Percentiles rank a stretch among this genome's conserved stretches.
Conservation (phyloP, 2,329 filamentous ascomycete species). For the Pseudopyricularia javanii region DNA sequence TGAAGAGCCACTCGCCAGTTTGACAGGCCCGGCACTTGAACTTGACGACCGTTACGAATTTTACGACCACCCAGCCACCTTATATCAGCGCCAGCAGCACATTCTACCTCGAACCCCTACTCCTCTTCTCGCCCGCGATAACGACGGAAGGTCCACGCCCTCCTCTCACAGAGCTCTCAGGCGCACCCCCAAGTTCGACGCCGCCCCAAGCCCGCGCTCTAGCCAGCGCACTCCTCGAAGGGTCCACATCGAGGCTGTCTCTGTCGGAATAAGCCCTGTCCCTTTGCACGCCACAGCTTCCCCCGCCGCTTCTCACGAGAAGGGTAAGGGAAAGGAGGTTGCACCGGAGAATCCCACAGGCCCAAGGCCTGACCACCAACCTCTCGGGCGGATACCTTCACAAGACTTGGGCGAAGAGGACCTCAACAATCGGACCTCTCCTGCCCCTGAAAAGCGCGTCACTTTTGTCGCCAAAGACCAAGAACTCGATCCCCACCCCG, state of each 20-base stretch:
- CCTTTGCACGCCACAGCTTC: slow-evolving; percentile 21
- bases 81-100: slow-evolving; percentile 24
- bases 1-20: slow-evolving; percentile 27
- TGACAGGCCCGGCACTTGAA: slow-evolving; percentile 27
- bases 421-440: slow-evolving; percentile 21
- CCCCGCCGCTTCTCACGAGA: slow-evolving; percentile 1
- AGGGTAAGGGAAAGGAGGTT: slow-evolving; percentile 2
- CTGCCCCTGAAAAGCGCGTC: slow-evolving; percentile 12
- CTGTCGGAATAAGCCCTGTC: slow-evolving; percentile 33
- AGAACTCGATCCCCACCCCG: slow-evolving; percentile 26
- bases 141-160: slow-evolving; percentile 28
- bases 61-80: slow-evolving; percentile 30
- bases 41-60: slow-evolving; percentile 43
- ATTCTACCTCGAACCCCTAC: slow-evolving; percentile 24
- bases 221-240: slow-evolving; percentile 15
- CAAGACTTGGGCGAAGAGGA: slow-evolving; percentile 33
- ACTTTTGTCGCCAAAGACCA: background rate
- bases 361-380: slow-evolving; percentile 7
- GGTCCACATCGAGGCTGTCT: slow-evolving; percentile 33
- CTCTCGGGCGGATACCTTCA: slow-evolving; percentile 25
- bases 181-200: slow-evolving; percentile 37
- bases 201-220: slow-evolving; percentile 25
- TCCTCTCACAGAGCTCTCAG: slow-evolving; percentile 36
- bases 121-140: slow-evolving; percentile 11
- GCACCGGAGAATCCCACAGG: slow-evolving; percentile 1